Evolutionary conservation across 495 filamentous ascomycete genomes (phyloP).

Genomic region (Podospora conica): DNA sequence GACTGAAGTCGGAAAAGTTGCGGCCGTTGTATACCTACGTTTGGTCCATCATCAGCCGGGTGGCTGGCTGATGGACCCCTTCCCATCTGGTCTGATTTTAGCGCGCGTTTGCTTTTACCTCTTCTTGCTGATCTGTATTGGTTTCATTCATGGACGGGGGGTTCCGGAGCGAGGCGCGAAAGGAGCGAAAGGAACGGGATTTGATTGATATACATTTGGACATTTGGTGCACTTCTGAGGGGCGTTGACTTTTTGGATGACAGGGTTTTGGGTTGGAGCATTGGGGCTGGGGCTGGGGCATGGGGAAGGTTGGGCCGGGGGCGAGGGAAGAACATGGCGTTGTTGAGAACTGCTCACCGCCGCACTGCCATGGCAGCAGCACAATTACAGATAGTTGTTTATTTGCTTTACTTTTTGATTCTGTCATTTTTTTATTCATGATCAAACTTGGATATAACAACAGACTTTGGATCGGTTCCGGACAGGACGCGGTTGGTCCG

Average conservation of each 20-base stretch:
- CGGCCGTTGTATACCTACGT: slow-evolving; percentile 8
- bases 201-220: background rate
- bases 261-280: background rate
- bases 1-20: background rate
- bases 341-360: background rate
- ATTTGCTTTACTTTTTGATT: background rate
- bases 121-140: background rate
- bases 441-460: background rate
- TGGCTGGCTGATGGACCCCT: background rate
- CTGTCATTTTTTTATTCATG: background rate
- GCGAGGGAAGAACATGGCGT: background rate
- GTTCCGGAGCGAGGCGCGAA: background rate
- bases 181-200: background rate
- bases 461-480: background rate
- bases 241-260: background rate
- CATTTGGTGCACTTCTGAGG: background rate
- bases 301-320: background rate
- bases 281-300: too few relatives aligned
- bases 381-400: background rate
- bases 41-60: background rate
- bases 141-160: background rate
- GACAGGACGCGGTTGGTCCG: background rate
- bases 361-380: background rate
- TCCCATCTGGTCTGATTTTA: background rate
- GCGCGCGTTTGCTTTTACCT: background rate